These are phyloP conservation scores for Globisporangium spiculum DNA, from an alignment of 352 stramenopile species.

Conservation along the genomic window DNA sequence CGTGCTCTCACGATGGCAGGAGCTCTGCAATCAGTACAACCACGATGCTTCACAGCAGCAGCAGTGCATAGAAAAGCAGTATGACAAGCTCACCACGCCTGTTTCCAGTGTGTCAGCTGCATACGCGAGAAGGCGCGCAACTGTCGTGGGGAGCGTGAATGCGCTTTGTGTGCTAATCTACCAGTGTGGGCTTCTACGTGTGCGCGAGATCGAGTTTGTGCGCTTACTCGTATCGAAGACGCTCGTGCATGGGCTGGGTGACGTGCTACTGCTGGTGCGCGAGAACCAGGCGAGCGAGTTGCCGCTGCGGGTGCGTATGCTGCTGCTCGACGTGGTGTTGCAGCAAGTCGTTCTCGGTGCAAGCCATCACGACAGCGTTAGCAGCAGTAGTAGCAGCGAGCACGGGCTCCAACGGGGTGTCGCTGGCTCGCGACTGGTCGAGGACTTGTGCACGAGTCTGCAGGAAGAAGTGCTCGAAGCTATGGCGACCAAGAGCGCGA, in stretches of 20 bases:
- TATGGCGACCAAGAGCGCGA: slow-evolving; percentile 18
- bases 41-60: background rate
- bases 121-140: slow-evolving; percentile 9
- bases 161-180: slow-evolving; percentile 34
- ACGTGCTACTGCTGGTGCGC: slow-evolving; percentile 6
- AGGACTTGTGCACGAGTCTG: slow-evolving; percentile 37
- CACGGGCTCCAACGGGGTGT: background rate
- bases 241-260: slow-evolving; percentile 11
- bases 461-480: slow-evolving; percentile 37
- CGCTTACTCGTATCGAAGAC: slow-evolving; percentile 11
- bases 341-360: background rate
- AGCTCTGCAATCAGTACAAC: slow-evolving; percentile 21
- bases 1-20: slow-evolving; percentile 31
- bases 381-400: background rate
- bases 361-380: background rate
- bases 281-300: slow-evolving; percentile 9
- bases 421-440: slow-evolving; percentile 25
- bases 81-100: slow-evolving; percentile 6
- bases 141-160: slow-evolving; percentile 28
- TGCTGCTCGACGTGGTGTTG: slow-evolving; percentile 17
- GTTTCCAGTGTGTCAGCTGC: background rate
- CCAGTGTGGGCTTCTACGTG: slow-evolving; percentile 36
- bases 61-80: background rate
- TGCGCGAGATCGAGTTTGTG: slow-evolving; percentile 19
- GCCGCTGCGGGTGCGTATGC: slow-evolving; percentile 22